Evolutionary conservation across 2,329 filamentous ascomycete genomes (phyloP), one percentile per base, ranked within the genome.

Genomic region (Cytospora mali): DNA sequence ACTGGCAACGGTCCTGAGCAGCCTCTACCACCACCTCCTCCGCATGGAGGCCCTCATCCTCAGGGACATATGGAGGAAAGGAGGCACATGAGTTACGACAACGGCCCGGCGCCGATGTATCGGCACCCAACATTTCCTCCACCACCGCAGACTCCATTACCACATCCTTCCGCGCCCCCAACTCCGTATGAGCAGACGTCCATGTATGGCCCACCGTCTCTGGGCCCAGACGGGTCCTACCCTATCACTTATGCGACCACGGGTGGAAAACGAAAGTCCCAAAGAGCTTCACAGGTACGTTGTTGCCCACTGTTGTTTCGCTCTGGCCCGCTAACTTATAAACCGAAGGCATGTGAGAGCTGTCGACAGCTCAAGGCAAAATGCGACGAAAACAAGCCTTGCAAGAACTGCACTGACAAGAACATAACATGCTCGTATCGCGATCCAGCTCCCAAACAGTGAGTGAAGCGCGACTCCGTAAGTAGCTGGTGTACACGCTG

Each of bases 391-490:
- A 88, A 88, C 13, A 88, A 90, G 68, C 93, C 90, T 2, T 89
- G 90, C 70, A 94, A 92, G 72, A 92, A 89, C 70, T 99, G 95
- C 74, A 90, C 89, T 70, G 93, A 98, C 69, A 96, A 96, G 73
- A 88, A 85, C 68, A 83, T 92, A 33, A 83, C 88, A 58, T 99
- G 92, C 79, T 88, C 91, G 75, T 98, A 97, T 75, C 88, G 93
- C 68, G 93, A 97, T 71, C 90, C 95, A 6, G 90, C 92, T 25
- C 92, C 92, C 18, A 95, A 96, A 72, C 94, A 96, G 91, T 96
- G 82, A 74, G 89, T 80, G 21, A 11, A 29, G 14, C 42, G 23
- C 10, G 9, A 10, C 14, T 11, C n/a, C n/a, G 16, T 35, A 21
- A 46, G 53, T 46, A 39, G 29, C 6, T 11, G 11, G n/a, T 2